phyloP scores from a whole-genome alignment of 305 asterid species.

The Stenogyne calaminthoides region DNA sequence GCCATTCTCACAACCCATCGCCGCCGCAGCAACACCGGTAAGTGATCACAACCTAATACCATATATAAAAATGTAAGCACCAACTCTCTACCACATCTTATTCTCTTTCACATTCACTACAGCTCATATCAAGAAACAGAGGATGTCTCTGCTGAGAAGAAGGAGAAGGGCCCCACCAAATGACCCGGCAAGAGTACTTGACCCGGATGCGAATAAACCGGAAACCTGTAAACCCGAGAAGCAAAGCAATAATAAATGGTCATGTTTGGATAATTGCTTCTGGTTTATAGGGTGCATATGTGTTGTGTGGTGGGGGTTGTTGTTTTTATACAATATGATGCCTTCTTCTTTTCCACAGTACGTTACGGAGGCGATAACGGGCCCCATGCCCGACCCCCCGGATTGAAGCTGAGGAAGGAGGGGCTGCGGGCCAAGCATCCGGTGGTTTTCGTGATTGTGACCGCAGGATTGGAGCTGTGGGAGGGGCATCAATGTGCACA shows the following conservation, averaged over 20 bases:
- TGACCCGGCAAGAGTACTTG: conserved; percentile 29
- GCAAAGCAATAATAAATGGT: conserved; percentile 45
- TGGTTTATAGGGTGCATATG: conserved; percentile 84
- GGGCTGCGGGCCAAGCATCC: conserved; percentile 80
- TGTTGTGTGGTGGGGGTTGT: conserved; percentile 67
- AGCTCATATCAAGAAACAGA: background rate
- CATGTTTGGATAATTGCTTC: conserved; percentile 70
- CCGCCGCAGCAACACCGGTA: conserved; percentile 1
- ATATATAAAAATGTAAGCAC: background rate
- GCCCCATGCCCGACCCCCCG: conserved; percentile 92
- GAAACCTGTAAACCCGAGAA: conserved; percentile 30
- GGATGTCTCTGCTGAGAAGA: conserved; percentile 61
- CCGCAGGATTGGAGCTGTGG: conserved; percentile 91
- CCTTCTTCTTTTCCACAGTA: conserved; percentile 87
- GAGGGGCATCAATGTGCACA: conserved; percentile 85
- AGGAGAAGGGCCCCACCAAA: conserved; percentile 59
- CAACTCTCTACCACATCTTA: background rate
- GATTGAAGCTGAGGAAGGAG: conserved; percentile 64
- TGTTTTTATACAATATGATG: conserved; percentile 70
- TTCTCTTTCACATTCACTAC: background rate
- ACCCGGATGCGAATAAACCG: conserved; percentile 37
- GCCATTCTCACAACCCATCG: background rate
- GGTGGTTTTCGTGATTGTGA: conserved; percentile 82
- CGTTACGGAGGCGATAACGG: conserved; percentile 73
- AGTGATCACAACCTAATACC: background rate